phyloP scores from a whole-genome alignment of 148 eudicot genomes.

The Camellia lanceoleosa region DNA sequence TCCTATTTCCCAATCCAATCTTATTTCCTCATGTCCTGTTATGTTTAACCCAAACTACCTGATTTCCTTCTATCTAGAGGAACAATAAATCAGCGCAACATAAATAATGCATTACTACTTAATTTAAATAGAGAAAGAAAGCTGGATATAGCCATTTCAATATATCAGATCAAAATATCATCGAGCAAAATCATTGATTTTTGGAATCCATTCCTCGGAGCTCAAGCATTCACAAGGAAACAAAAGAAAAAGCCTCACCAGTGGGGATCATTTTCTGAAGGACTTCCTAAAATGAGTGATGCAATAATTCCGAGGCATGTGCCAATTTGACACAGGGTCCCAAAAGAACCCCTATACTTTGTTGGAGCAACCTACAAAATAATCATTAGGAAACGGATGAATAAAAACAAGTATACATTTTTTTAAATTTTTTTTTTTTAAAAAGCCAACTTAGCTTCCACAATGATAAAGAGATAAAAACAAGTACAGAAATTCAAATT shows the following conservation, averaged over 20 bases:
- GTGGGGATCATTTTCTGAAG: slow-evolving; percentile 68
- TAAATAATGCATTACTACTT: no score
- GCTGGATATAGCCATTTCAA: not conserved
- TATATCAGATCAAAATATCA: not conserved
- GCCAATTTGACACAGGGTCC: slow-evolving; percentile 74
- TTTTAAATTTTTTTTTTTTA: no score
- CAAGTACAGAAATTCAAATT: no score
- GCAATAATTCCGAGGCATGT: slow-evolving; percentile 81
- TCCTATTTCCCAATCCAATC: not conserved
- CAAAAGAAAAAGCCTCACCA: slow-evolving; percentile 43
- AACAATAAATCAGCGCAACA: no score
- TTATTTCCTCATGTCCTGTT: not conserved
- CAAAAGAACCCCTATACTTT: slow-evolving; percentile 75
- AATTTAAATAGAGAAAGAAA: not conserved
- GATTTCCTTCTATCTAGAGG: no score
- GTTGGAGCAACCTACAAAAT: slow-evolving; percentile 73
- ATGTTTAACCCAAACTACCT: no score
- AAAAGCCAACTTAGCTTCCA: no score
- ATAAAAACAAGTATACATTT: not conserved
- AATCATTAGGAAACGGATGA: not conserved
- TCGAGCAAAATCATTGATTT: not conserved
- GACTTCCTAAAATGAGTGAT: slow-evolving; percentile 60
- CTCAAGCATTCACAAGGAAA: not conserved
- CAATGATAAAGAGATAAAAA: no score
- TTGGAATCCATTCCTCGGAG: not conserved